A percentile compares a stretch with the other conserved stretches of the same genome.
Evolutionary conservation across 257 asterid genomes (phyloP).

Genomic region (Nicotiana tabacum): DNA sequence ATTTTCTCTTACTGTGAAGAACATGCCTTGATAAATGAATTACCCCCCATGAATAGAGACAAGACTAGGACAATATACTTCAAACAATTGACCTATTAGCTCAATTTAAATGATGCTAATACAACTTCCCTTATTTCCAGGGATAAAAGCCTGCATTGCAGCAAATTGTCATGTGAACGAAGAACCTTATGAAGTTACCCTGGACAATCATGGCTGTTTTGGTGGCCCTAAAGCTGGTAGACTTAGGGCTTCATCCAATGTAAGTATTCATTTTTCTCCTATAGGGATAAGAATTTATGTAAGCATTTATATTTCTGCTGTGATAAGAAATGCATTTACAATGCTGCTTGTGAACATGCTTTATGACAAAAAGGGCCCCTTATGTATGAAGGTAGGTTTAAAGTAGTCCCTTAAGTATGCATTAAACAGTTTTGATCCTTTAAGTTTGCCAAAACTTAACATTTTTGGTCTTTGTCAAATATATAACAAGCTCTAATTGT

Average conservation of each 20-base stretch:
- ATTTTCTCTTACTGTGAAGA: not conserved
- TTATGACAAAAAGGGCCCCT: not conserved
- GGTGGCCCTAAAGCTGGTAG: slow-evolving; percentile 85
- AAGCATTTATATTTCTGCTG: not conserved
- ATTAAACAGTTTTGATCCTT: too few species aligned
- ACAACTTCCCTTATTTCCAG: slow-evolving; percentile 27
- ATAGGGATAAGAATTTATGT: not conserved
- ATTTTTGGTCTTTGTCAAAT: too few species aligned
- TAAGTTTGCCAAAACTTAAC: too few species aligned
- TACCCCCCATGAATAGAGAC: not conserved
- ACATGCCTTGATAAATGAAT: not conserved
- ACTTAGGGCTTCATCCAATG: slow-evolving; percentile 46
- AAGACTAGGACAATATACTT: not conserved
- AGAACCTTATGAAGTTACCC: slow-evolving; percentile 66
- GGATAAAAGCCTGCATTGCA: slow-evolving; percentile 69
- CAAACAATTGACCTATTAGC: not conserved
- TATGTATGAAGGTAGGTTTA: too few species aligned
- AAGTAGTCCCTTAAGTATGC: too few species aligned
- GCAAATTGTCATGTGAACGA: slow-evolving; percentile 50
- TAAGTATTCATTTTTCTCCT: slow-evolving; percentile 27
- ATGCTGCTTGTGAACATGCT: not conserved
- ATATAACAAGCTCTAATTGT: too few species aligned
- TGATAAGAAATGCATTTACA: not conserved
- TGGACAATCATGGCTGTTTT: slow-evolving; percentile 73
- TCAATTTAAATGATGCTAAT: not conserved